Base-by-base conservation (phyloP, 805 yeast species). In the Ogataea paradorogensis region DNA sequence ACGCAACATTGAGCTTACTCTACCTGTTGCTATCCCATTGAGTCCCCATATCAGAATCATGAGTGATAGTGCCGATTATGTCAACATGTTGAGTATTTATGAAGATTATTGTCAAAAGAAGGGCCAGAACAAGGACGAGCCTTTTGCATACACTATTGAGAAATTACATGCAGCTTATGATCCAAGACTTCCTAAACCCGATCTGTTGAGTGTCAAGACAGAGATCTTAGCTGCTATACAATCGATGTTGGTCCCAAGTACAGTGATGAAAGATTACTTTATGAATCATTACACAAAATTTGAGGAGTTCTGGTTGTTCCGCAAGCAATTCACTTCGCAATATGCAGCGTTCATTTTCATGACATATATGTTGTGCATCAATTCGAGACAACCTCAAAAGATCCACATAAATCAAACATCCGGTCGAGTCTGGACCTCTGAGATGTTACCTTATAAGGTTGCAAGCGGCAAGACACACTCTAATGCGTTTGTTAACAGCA, bases 241-340 rank as follows among this genome's bases (percentile, higher is more conserved):
- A 63, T 74, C 95, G 1, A 67, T 84, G 55, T 73, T 86, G 62
- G 91, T 90, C 38, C 98, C 99, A 25, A 74, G 84, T 16, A 82
- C 86, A 5, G 83, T 91, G 24, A 69, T 91, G 69, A 80, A 80
- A 55, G 85, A 85, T 49, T 84, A 85, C 59, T 93, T 89, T 57
- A 61, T 82, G 40, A 72, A 70, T 6, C 66, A 80, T 28, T 93
- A 81, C 62, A 73, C 82, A 9, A 75, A 80, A 43, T 95, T 83
- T 59, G 96, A 85, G 61, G 97, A 91, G 55, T 93, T 91, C 71
- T 93, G 99, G 99, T 66, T 91, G 37, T 93, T 95, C 80, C 77
- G 98, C 47, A 88, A 89, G 55, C 96, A 90, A 57, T 95, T 93
- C 58, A 80, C 96, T 5, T 82, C 95, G 20, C 96, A 90, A 62